Conservation (phyloP, 2,329 filamentous ascomycete species). For the Ceratocystis destructans region DNA sequence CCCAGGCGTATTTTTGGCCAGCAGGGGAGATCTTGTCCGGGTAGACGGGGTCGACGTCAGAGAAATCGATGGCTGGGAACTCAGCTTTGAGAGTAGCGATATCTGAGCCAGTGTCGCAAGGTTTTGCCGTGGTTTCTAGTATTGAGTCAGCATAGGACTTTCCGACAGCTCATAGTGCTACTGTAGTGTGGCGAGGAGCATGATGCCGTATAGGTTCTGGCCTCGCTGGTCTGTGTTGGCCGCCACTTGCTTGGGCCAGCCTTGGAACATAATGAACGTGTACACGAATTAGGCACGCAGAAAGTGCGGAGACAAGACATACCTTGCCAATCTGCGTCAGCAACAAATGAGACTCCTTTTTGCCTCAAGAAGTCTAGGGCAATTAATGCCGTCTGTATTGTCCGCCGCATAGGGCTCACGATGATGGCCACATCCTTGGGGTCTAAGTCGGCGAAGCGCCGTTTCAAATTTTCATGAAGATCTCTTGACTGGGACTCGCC, state of each 20-base stretch:
- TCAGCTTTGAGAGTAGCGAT: conserved; percentile 31
- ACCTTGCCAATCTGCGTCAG: conserved; percentile 54
- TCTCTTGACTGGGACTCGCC: conserved; percentile 36
- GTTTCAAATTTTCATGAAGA: conserved; percentile 32
- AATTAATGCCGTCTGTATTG: conserved; percentile 48
- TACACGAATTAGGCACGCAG: background rate
- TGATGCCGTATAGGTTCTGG: background rate
- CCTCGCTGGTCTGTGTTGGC: background rate
- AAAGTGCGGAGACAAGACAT: conserved; percentile 18
- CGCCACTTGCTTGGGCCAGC: background rate
- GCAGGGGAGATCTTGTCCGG: conserved; percentile 45
- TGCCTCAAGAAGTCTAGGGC: conserved; percentile 46
- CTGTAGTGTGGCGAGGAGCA: background rate
- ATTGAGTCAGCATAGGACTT: background rate
- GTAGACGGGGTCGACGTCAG: conserved; percentile 42
- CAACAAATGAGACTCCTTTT: conserved; percentile 39
- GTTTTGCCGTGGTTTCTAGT: conserved; percentile 39
- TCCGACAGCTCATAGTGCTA: background rate
- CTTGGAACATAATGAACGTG: background rate
- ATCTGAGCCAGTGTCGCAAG: conserved; percentile 48
- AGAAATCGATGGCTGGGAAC: conserved; percentile 46
- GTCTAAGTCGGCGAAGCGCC: conserved; percentile 25
- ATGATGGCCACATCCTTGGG: conserved; percentile 38
- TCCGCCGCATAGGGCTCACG: conserved; percentile 51
- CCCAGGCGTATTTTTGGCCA: conserved; percentile 39